Evolutionary conservation across 2,329 filamentous ascomycete species (phyloP).

Genomic region (Cercospora sesami): DNA sequence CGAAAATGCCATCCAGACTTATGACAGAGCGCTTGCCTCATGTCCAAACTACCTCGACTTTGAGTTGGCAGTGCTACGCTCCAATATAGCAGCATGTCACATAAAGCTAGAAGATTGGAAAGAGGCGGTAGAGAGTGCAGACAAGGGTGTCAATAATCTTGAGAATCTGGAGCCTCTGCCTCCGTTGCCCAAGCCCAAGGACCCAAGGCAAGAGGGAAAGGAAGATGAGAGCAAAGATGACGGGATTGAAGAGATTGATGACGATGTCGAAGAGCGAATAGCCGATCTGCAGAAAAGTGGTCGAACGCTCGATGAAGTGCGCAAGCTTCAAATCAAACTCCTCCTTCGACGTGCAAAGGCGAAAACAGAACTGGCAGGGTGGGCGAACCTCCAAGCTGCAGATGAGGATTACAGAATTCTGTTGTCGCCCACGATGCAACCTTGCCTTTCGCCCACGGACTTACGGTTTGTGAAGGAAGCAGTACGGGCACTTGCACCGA

Average conservation of each 20-base stretch:
- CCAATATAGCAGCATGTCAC: slow-evolving; percentile 87
- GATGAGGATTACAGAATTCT: slow-evolving; percentile 77
- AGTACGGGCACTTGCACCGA: slow-evolving; percentile 64
- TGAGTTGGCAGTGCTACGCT: slow-evolving; percentile 80
- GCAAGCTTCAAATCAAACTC: slow-evolving; percentile 77
- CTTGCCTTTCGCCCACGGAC: slow-evolving; percentile 65
- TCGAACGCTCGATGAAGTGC: slow-evolving; percentile 62
- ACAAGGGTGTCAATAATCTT: slow-evolving; percentile 70
- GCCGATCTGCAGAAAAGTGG: slow-evolving; percentile 45
- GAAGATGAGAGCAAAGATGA: slow-evolving; percentile 36
- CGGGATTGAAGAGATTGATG: slow-evolving; percentile 54
- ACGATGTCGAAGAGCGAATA: slow-evolving; percentile 46
- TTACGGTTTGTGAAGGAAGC: slow-evolving; percentile 66
- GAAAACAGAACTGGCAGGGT: slow-evolving; percentile 68
- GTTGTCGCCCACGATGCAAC: slow-evolving; percentile 48
- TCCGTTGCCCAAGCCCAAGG: slow-evolving; percentile 29
- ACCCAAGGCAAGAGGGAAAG: slow-evolving; percentile 27
- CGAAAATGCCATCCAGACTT: slow-evolving; percentile 75
- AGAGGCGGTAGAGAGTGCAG: slow-evolving; percentile 72
- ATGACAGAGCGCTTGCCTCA: slow-evolving; percentile 74
- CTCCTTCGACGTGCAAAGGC: slow-evolving; percentile 77
- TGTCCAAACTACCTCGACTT: slow-evolving; percentile 86
- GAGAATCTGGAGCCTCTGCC: slow-evolving; percentile 58
- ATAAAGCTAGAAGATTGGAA: slow-evolving; percentile 85
- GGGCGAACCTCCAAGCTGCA: slow-evolving; percentile 76